These are phyloP conservation scores for Bisporella sp. DNA, from an alignment of 2,329 filamentous ascomycete species.

Conservation along the genomic window DNA sequence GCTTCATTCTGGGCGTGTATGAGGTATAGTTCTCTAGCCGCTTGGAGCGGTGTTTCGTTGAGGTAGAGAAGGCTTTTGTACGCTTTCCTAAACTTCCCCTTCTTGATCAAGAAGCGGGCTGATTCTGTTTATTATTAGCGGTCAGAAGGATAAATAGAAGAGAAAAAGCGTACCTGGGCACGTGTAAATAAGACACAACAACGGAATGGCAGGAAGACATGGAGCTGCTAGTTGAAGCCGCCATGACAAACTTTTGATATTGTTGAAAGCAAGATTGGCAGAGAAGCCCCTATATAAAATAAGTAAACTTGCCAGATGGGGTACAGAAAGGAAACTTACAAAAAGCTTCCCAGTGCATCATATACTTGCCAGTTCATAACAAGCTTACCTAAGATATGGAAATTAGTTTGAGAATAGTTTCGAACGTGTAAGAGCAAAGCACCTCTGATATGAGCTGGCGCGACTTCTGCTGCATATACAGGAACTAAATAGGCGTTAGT, in stretches of 20 bases:
- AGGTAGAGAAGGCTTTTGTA: constrained; percentile 49
- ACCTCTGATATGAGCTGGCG: constrained; percentile 45
- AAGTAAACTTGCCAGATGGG: too few relatives aligned
- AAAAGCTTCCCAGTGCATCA: constrained; percentile 57
- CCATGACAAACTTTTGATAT: constrained; percentile 53
- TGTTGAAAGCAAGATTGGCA: constrained; percentile 57
- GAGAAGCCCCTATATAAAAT: constrained; percentile 39
- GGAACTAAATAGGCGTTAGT: constrained; percentile 26
- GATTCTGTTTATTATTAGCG: constrained; percentile 35
- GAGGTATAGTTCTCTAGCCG: constrained; percentile 56
- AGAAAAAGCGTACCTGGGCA: constrained; percentile 52
- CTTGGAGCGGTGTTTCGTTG: constrained; percentile 51
- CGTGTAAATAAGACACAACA: constrained; percentile 49
- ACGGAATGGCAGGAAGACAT: constrained; percentile 56
- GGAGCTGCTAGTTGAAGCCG: constrained; percentile 57
- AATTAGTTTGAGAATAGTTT: too few relatives aligned
- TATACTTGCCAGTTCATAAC: constrained; percentile 47
- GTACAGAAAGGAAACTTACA: constrained; percentile 22
- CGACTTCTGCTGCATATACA: constrained; percentile 48
- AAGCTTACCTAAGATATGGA: constrained; percentile 18
- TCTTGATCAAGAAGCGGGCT: constrained; percentile 61
- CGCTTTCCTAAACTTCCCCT: constrained; percentile 45
- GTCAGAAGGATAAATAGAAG: too few relatives aligned
- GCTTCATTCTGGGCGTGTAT: constrained; percentile 46
- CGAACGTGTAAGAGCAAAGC: constrained; percentile 27